Evolutionary conservation across 2,329 filamentous ascomycete genomes (phyloP).

Genomic region (Lecanicillium sp.): DNA sequence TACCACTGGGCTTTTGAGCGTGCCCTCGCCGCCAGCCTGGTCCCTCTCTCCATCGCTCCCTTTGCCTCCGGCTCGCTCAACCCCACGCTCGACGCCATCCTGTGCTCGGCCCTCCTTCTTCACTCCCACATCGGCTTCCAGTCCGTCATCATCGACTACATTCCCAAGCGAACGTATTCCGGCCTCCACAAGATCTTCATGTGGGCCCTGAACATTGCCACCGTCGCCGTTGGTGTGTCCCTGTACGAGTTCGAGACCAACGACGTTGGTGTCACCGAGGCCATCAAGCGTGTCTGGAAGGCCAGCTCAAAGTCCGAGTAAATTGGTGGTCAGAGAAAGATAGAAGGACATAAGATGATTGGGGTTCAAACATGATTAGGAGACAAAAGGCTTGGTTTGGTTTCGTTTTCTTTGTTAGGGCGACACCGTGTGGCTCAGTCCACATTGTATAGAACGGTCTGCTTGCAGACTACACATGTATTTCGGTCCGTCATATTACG

Average conservation of each 20-base stretch:
- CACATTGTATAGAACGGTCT: slow-evolving; percentile 16
- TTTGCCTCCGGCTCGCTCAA: slow-evolving; percentile 90
- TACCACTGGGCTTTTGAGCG: slow-evolving; percentile 99
- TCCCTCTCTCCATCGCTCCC: slow-evolving; percentile 83
- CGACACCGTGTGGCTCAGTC: slow-evolving; percentile 8
- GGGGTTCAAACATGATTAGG: not conserved
- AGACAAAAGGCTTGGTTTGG: not conserved
- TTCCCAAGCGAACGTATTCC: slow-evolving; percentile 67
- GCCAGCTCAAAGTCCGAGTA: slow-evolving; percentile 44
- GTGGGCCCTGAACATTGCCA: slow-evolving; percentile 75
- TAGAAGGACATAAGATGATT: not conserved
- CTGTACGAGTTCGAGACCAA: slow-evolving; percentile 99
- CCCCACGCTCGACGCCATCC: slow-evolving; percentile 77
- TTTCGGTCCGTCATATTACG: slow-evolving; percentile 7
- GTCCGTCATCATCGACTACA: slow-evolving; percentile 85
- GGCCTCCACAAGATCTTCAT: slow-evolving; percentile 58
- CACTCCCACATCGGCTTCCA: slow-evolving; percentile 97
- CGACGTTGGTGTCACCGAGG: slow-evolving; percentile 89
- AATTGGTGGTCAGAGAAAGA: slow-evolving; percentile 8
- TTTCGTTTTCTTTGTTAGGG: slow-evolving; percentile 8
- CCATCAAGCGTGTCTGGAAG: slow-evolving; percentile 81
- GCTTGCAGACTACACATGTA: slow-evolving; percentile 10
- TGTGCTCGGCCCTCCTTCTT: slow-evolving; percentile 76
- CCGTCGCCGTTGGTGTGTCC: slow-evolving; percentile 75
- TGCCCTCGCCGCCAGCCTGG: slow-evolving; percentile 68